These are phyloP conservation scores for Alternaria triticina DNA, from an alignment of 2,329 filamentous ascomycete species.

Conservation along the genomic window DNA sequence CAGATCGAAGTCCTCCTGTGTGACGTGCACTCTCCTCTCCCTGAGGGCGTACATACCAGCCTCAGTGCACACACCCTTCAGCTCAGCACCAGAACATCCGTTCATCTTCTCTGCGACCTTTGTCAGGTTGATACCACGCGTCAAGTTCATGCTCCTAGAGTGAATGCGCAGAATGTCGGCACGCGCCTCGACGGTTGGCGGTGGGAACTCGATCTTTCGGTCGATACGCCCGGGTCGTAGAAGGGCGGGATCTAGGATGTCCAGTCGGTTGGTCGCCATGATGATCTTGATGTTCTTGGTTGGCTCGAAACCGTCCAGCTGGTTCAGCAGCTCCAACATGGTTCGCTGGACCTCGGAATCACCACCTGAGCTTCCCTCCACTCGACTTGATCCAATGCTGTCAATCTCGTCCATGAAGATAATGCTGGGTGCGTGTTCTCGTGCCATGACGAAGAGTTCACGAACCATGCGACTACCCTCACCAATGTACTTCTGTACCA, in stretches of 20 bases:
- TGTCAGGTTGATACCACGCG: slow-evolving; percentile 92
- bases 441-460: slow-evolving; percentile 98
- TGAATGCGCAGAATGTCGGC: slow-evolving; percentile 98
- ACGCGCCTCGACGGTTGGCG: slow-evolving; percentile 92
- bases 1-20: slow-evolving; percentile 98
- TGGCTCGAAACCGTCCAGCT: slow-evolving; percentile 97
- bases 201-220: slow-evolving; percentile 98
- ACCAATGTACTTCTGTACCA: slow-evolving; percentile 99
- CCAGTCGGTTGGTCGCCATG: slow-evolving; percentile 98
- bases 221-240: slow-evolving; percentile 97
- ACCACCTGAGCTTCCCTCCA: slow-evolving; percentile 92
- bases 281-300: slow-evolving; percentile 99
- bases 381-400: slow-evolving; percentile 95
- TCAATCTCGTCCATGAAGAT: slow-evolving; percentile 99
- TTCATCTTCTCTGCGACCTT: slow-evolving; percentile 99
- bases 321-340: slow-evolving; percentile 97
- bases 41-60: slow-evolving; percentile 97
- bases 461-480: slow-evolving; percentile 98
- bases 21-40: slow-evolving; percentile 95
- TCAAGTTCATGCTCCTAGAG: slow-evolving; percentile 97
- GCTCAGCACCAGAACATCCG: slow-evolving; percentile 93
- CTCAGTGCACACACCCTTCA: slow-evolving; percentile 99
- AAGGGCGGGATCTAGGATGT: slow-evolving; percentile 94
- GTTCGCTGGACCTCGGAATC: slow-evolving; percentile 98
- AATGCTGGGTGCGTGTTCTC: slow-evolving; percentile 96